A percentile compares a stretch with the other conserved stretches of the same genome.
phyloP scores from a whole-genome alignment of 768 basidiomycete species.

The Termitomyces heimii region DNA sequence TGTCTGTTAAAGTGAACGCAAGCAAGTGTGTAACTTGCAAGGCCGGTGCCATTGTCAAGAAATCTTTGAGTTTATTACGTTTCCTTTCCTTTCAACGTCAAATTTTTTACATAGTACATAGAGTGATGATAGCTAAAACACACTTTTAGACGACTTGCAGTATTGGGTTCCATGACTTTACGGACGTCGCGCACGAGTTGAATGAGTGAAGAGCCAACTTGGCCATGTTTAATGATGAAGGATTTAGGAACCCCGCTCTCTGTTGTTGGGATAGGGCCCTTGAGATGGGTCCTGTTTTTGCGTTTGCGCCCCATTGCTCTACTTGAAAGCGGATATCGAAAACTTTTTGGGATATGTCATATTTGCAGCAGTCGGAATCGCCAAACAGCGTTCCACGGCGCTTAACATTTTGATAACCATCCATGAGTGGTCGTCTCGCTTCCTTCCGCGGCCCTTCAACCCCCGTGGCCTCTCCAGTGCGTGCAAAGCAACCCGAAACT shows the following conservation, averaged over 20 bases:
- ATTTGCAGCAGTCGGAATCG: slow-evolving; percentile 13
- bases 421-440: slow-evolving; percentile 43
- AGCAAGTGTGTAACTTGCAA: slow-evolving; percentile 90
- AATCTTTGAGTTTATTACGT: slow-evolving; percentile 90
- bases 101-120: background rate
- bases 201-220: slow-evolving; percentile 79
- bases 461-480: slow-evolving; percentile 61
- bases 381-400: slow-evolving; percentile 16
- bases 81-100: slow-evolving; percentile 66
- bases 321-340: background rate
- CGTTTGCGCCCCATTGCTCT: slow-evolving; percentile 61
- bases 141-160: slow-evolving; percentile 87
- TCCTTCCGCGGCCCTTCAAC: slow-evolving; percentile 81
- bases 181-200: slow-evolving; percentile 92
- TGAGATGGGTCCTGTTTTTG: slow-evolving; percentile 80
- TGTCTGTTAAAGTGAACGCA: slow-evolving; percentile 82
- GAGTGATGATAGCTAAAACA: slow-evolving; percentile 12
- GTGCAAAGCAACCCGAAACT: slow-evolving; percentile 31
- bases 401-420: background rate
- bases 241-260: slow-evolving; percentile 64
- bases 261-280: slow-evolving; percentile 35
- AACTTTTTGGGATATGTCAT: slow-evolving; percentile 8
- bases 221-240: slow-evolving; percentile 95
- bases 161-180: slow-evolving; percentile 98
- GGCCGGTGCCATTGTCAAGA: slow-evolving; percentile 84